phyloP scores from a whole-genome alignment of 371 early-diverging fungal species.

The Mucor indicus region DNA sequence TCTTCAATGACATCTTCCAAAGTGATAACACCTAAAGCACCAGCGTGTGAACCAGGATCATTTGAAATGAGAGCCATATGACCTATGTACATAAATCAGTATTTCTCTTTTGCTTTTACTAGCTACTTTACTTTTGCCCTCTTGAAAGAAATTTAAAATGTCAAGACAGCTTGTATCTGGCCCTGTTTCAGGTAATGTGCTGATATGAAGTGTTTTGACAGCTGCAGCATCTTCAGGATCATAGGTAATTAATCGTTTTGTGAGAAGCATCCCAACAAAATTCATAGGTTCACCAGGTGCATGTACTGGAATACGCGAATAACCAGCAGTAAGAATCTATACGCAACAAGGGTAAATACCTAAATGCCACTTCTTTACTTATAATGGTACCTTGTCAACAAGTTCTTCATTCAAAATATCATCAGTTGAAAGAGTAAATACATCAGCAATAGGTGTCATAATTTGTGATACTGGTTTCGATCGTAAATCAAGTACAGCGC shows the following conservation, averaged over 20 bases:
- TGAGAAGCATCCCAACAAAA: constrained; percentile 89
- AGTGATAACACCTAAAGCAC: constrained; percentile 87
- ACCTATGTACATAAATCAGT: constrained; percentile 24
- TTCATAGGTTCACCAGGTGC: constrained; percentile 54
- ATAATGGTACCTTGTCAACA: constrained; percentile 60
- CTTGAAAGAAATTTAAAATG: constrained; percentile 92
- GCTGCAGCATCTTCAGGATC: constrained; percentile 82
- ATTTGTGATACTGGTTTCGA: constrained; percentile 80
- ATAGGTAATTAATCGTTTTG: constrained; percentile 83
- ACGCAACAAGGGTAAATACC: neutral
- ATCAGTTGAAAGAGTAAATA: constrained; percentile 77
- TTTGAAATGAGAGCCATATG: constrained; percentile 76
- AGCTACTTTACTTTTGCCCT: constrained; percentile 71
- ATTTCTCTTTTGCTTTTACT: too few species aligned
- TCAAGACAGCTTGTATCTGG: constrained; percentile 81
- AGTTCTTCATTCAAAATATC: constrained; percentile 63
- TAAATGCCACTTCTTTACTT: neutral
- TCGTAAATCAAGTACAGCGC: constrained; percentile 89
- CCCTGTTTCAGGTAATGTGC: constrained; percentile 73
- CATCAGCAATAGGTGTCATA: constrained; percentile 89
- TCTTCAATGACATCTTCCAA: constrained; percentile 98
- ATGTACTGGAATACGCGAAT: constrained; percentile 90
- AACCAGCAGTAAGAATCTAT: constrained; percentile 67
- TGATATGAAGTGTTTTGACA: constrained; percentile 65
- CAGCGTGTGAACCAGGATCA: constrained; percentile 45